Base-by-base conservation (phyloP, 495 filamentous ascomycete species). In the Annulohypoxylon bovei region DNA sequence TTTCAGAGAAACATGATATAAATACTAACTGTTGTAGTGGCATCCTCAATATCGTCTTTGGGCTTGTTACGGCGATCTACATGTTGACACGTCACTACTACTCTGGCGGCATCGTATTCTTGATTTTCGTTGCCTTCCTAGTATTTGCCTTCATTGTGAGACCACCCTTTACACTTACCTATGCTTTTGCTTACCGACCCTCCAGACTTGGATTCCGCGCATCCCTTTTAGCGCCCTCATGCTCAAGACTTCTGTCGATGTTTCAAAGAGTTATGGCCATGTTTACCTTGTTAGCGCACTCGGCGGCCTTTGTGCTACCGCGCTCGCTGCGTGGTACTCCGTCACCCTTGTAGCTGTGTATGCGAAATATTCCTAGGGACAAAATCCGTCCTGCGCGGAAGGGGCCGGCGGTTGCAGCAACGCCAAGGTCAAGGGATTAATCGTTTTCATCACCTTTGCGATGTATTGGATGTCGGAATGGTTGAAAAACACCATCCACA, bases 391-490 rank as follows among this genome's bases (percentile, higher is more conserved):
- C 2, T 97, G 93, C 68, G 77, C 72, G 6, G 73, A 80, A 6
- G 83, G 82, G 18, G 88, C 82, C 12, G 90, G 90, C 0, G 86
- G 87, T n/a, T 97, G 94, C 76, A 90, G 88, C 64, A 83, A 71
- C 2, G 92, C 82, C 14, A 93, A 91, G 68, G 92, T 97, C 33
- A 92, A 92, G 63, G 94, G 95, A 0, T 80, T 98, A 23, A 80
- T 94, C 18, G 91, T 92, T 23, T 97, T 96, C 79, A 86, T 93
- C 56, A 96, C 93, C 0, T 97, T 97, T 73, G 92, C 93, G 23
- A 88, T 86, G 73, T 97, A 96, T 80, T 98, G 94, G 95, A 88
- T 97, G 68, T 91, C 90, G 23, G 94, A 97, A 75, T 93, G 91
- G 86, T 76, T 97, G 62, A 97, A 97, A 81, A 97, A 97, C 77